Evolutionary conservation across 257 asterid species (phyloP).

Genomic region (Forsythia suspensa): DNA sequence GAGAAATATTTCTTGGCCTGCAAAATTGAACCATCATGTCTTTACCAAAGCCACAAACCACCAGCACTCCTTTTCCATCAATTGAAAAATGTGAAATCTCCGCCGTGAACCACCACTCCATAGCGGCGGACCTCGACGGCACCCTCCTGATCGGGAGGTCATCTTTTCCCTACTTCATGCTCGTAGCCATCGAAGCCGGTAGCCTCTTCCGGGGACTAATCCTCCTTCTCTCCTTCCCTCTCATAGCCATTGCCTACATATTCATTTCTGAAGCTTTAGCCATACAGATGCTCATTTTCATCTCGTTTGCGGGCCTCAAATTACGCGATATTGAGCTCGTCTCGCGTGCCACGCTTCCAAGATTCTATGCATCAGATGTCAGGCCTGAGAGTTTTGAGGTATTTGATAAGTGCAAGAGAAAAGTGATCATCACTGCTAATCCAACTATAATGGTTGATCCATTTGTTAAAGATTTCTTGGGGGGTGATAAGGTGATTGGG

Average conservation of each 20-base stretch:
- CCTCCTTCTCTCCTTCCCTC: slow-evolving; percentile 81
- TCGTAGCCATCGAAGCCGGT: slow-evolving; percentile 92
- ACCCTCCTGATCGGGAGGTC: slow-evolving; percentile 84
- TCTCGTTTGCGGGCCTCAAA: slow-evolving; percentile 75
- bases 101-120: slow-evolving; percentile 37
- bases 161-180: slow-evolving; percentile 98
- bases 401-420: slow-evolving; percentile 74
- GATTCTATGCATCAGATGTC: slow-evolving; percentile 85
- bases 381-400: slow-evolving; percentile 80
- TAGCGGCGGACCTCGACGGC: slow-evolving; percentile 98
- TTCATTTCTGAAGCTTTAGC: slow-evolving; percentile 85
- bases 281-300: slow-evolving; percentile 76
- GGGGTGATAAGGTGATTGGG: slow-evolving; percentile 90
- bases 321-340: slow-evolving; percentile 90
- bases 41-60: slow-evolving; percentile 34
- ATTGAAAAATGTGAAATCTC: slow-evolving; percentile 71
- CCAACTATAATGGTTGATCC: slow-evolving; percentile 98
- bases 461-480: slow-evolving; percentile 84
- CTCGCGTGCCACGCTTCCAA: slow-evolving; percentile 80
- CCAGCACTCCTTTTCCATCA: slow-evolving; percentile 54
- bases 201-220: slow-evolving; percentile 81
- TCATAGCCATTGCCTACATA: slow-evolving; percentile 76
- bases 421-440: slow-evolving; percentile 88
- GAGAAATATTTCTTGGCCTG: not conserved
- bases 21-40: slow-evolving; percentile 16